Conservation (phyloP, 139 green algal species). For the Auxenochlorella pyrenoidosa region DNA sequence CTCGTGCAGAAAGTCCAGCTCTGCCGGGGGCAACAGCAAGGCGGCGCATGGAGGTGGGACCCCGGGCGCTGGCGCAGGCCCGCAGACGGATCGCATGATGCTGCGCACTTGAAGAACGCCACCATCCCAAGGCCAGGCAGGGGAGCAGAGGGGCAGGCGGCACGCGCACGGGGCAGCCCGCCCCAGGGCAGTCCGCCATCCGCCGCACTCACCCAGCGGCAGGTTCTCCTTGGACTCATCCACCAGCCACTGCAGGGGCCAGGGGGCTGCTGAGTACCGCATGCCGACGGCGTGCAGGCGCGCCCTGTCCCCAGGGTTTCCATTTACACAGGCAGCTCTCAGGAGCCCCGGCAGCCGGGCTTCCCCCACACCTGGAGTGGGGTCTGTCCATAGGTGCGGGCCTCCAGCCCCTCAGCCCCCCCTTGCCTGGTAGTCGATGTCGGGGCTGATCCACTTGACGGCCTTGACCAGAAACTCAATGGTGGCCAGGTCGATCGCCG, state of each 20-base stretch:
- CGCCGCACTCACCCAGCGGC: constrained; percentile 15
- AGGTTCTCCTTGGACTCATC: constrained; percentile 87
- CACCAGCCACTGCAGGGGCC: constrained; percentile 85
- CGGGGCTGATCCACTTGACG: constrained; percentile 43
- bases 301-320: no score
- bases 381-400: no score
- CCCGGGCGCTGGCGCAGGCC: not conserved
- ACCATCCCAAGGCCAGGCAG: not conserved
- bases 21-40: constrained; percentile 31
- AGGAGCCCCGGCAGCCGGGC: no score
- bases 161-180: not conserved
- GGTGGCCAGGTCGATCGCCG: constrained; percentile 80
- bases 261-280: no score
- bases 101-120: not conserved
- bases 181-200: not conserved
- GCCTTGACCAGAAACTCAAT: constrained; percentile 78
- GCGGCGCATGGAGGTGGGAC: not conserved
- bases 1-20: constrained; percentile 89
- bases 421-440: not conserved
- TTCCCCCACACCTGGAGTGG: no score
- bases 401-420: no score
- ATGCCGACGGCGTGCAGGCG: no score
- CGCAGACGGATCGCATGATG: no score
- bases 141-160: not conserved
- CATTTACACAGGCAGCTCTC: no score